Percentiles rank a stretch among this genome's conserved stretches.
Conservation (phyloP, 2,329 filamentous ascomycete genomes). For the Intubia oerlemansii region DNA sequence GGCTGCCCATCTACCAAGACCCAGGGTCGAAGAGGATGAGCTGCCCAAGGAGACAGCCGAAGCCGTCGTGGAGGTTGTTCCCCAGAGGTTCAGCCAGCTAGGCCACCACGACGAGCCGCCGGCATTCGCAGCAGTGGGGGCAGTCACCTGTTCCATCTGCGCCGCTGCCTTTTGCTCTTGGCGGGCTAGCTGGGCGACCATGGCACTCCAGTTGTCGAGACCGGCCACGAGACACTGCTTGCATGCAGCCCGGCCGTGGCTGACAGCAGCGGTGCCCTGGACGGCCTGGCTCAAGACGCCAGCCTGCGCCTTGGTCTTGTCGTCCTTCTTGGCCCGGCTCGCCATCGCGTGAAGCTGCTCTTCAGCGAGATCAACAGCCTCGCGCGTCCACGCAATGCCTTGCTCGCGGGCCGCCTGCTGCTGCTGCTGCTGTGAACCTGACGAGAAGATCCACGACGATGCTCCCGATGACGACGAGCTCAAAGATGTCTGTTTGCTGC, state of each 20-base stretch:
- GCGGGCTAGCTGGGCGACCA: constrained; percentile 46
- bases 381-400: constrained; percentile 74
- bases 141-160: no score
- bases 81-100: constrained; percentile 14
- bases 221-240: constrained; percentile 57
- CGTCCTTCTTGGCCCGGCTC: constrained; percentile 1
- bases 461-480: constrained; percentile 76
- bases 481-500: no score
- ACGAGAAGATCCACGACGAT: constrained; percentile 47
- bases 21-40: no score
- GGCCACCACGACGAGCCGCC: constrained; percentile 12
- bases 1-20: constrained; percentile 29
- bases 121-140: not conserved
- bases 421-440: constrained; percentile 16
- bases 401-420: constrained; percentile 27
- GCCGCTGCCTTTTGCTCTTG: constrained; percentile 16
- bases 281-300: not conserved
- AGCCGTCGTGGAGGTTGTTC: no score
- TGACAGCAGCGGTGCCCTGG: not conserved
- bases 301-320: constrained; percentile 1
- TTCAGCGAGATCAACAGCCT: constrained; percentile 66
- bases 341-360: constrained; percentile 31
- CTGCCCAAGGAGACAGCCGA: not conserved
- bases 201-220: constrained; percentile 62
- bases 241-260: constrained; percentile 36